phyloP scores from a whole-genome alignment of 2,329 filamentous ascomycete species.

The Cordyceps javanica region DNA sequence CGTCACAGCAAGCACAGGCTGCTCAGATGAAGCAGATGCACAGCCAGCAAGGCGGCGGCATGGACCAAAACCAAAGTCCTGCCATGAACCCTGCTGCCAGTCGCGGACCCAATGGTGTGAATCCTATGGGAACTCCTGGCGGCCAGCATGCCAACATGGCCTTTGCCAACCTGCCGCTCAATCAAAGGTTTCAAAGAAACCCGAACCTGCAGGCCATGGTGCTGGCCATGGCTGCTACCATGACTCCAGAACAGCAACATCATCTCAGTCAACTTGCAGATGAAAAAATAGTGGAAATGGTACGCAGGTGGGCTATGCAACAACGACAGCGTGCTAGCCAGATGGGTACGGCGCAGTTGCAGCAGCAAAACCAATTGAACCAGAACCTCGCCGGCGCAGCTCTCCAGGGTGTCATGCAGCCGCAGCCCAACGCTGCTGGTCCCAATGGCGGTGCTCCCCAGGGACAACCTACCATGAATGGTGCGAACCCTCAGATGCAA shows the following conservation, averaged over 20 bases:
- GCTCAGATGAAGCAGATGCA: slow-evolving; percentile 16
- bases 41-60: slow-evolving; percentile 22
- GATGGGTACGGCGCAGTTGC: slow-evolving; percentile 26
- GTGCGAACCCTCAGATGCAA: slow-evolving; percentile 28
- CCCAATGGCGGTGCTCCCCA: background rate
- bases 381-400: slow-evolving; percentile 8
- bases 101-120: slow-evolving; percentile 30
- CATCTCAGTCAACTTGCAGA: slow-evolving; percentile 37
- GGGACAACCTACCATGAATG: slow-evolving; percentile 12
- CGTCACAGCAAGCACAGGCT: slow-evolving; percentile 25
- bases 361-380: background rate
- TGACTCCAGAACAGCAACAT: slow-evolving; percentile 42
- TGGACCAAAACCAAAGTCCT: slow-evolving; percentile 51
- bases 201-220: slow-evolving; percentile 39
- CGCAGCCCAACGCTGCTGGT: slow-evolving; percentile 14
- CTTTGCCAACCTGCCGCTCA: slow-evolving; percentile 49
- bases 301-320: slow-evolving; percentile 40
- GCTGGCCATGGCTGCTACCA: slow-evolving; percentile 35
- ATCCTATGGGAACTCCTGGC: slow-evolving; percentile 35
- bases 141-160: slow-evolving; percentile 39
- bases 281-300: slow-evolving; percentile 46
- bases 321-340: slow-evolving; percentile 28
- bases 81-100: slow-evolving; percentile 42
- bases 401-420: background rate
- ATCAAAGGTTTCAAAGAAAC: slow-evolving; percentile 41